Base-by-base conservation (phyloP, 495 filamentous ascomycete species). In the Baudoinia panamericana region DNA sequence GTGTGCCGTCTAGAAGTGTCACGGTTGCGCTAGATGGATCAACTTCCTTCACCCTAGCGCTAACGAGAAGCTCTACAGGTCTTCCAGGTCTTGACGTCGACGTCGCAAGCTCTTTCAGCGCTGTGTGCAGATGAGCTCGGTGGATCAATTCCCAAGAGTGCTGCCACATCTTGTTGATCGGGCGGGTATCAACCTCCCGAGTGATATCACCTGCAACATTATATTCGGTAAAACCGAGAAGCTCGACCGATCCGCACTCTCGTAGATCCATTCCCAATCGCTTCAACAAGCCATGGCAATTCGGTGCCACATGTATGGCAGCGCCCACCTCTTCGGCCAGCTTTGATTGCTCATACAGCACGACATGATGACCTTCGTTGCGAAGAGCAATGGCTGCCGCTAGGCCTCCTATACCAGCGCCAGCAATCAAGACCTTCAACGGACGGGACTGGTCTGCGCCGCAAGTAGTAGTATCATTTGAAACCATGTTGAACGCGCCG, bases 351-450 rank as follows among this genome's bases (percentile, higher is more conserved):
- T 49, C 46, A 19, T 45, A 27, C 4, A 49, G 19, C 31, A 5
- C 18, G 17, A 74, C 70, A 10, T 62, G 27, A 46, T 76, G 73
- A 9, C 72, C 72, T 29, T 69, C 57, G 20, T 66, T 58, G 12
- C 70, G 60, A 10, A 77, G 51, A 7, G 61, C 68, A 48, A 73
- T 68, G 0, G 72, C 70, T 13, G 70, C 65, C 1, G 63, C 55
- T 21, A 74, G 49, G 9, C 72, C 70, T 12, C 68, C 69, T 13
- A 75, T 74, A 0, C 73, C 71, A n/a, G 65, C 72, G 9, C 71
- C 72, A 13, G 69, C 64, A 19, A 75, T 70, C 41, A 64, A 41
- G 32, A 75, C 53, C 52, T 29, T 3, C 35, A 38, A 16, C 6
- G 35, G 20, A n/a, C n/a, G n/a, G n/a, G n/a, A n/a, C n/a, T n/a